Evolutionary conservation across 345 rosid species (phyloP).

Genomic region (Hibiscus tridactylites): DNA sequence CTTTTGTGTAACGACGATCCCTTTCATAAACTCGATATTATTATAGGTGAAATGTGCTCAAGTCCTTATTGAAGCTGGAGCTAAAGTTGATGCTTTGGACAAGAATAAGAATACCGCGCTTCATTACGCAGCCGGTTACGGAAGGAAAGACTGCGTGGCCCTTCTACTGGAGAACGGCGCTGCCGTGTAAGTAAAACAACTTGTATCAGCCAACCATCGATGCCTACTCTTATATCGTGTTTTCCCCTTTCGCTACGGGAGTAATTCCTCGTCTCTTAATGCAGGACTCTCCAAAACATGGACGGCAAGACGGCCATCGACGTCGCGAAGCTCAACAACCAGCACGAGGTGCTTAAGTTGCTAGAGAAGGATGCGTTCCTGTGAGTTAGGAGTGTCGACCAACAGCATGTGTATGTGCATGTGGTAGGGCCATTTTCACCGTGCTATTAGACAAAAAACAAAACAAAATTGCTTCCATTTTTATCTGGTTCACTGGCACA

Average conservation of each 20-base stretch:
- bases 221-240: neutral
- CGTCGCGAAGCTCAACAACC: slow-evolving; percentile 89
- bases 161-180: slow-evolving; percentile 88
- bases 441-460: neutral
- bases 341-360: slow-evolving; percentile 80
- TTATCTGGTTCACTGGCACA: slow-evolving; percentile 4
- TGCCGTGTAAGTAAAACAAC: slow-evolving; percentile 69
- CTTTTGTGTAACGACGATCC: too few species aligned
- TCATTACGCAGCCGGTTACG: slow-evolving; percentile 96
- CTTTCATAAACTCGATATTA: neutral
- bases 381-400: slow-evolving; percentile 21
- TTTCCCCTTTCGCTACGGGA: neutral
- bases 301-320: slow-evolving; percentile 96
- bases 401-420: slow-evolving; percentile 10
- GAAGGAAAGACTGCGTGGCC: slow-evolving; percentile 91
- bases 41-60: slow-evolving; percentile 80
- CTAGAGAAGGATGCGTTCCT: slow-evolving; percentile 96
- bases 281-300: slow-evolving; percentile 92
- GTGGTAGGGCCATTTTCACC: neutral
- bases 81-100: slow-evolving; percentile 85
- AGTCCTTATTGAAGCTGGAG: slow-evolving; percentile 81
- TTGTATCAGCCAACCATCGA: neutral
- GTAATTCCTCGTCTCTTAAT: neutral
- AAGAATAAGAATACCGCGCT: slow-evolving; percentile 95
- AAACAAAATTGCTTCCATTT: slow-evolving; percentile 4